Evolutionary conservation across 2,329 filamentous ascomycete species (phyloP).

Genomic region (Anthostomella pinea): DNA sequence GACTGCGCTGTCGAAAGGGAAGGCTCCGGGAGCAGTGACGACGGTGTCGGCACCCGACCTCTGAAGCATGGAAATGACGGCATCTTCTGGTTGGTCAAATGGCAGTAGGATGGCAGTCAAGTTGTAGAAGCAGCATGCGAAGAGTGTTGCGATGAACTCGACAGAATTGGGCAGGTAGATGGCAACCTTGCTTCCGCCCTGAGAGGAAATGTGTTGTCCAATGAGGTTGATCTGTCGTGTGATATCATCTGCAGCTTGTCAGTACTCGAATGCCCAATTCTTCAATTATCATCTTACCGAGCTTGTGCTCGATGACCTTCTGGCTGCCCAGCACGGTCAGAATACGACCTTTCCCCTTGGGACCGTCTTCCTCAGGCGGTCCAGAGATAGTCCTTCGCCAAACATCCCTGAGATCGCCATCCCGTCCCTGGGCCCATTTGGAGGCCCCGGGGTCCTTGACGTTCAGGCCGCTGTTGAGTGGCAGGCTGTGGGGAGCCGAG

Average conservation of each 20-base stretch:
- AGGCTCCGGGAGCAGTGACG: constrained; percentile 79
- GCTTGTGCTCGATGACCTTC: constrained; percentile 68
- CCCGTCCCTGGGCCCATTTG: constrained; percentile 78
- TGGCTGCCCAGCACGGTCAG: constrained; percentile 77
- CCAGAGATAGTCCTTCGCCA: constrained; percentile 75
- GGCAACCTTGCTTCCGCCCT: constrained; percentile 73
- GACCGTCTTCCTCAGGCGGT: constrained; percentile 59
- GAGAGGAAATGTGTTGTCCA: constrained; percentile 70
- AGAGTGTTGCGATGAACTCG: constrained; percentile 78
- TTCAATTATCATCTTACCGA: constrained; percentile 42
- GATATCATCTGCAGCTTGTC: constrained; percentile 55
- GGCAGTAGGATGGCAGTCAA: constrained; percentile 82
- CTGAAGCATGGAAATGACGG: constrained; percentile 68
- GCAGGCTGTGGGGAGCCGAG: constrained; percentile 80
- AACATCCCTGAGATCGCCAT: constrained; percentile 88
- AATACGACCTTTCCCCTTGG: constrained; percentile 65
- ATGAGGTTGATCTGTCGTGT: constrained; percentile 86
- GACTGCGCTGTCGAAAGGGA: constrained; percentile 73
- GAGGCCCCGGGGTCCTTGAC: constrained; percentile 78
- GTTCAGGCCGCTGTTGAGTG: constrained; percentile 72
- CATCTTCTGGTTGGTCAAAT: constrained; percentile 69
- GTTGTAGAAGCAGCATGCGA: constrained; percentile 88
- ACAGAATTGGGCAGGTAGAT: constrained; percentile 92
- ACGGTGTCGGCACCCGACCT: constrained; percentile 75
- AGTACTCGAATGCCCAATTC: constrained; percentile 15